A percentile compares a stretch with the other conserved stretches of the same genome.
phyloP scores from a whole-genome alignment of 129 eudicot species.

The Tagetes erecta region DNA sequence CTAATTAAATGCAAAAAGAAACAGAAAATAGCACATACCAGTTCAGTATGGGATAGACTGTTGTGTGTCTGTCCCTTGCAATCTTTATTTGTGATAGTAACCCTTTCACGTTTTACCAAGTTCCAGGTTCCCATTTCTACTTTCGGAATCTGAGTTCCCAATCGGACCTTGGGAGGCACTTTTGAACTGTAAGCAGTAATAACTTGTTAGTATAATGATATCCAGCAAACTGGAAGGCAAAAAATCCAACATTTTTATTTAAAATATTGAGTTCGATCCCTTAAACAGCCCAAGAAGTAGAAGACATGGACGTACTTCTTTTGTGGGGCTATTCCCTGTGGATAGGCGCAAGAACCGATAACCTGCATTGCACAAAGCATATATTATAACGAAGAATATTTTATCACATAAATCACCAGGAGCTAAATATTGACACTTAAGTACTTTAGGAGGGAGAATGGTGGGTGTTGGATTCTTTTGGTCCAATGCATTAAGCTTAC shows the following conservation, averaged over 20 bases:
- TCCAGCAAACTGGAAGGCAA: neutral
- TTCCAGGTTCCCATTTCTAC: slow-evolving; percentile 77
- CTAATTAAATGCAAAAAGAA: slow-evolving; percentile 17
- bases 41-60: slow-evolving; percentile 38
- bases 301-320: slow-evolving; percentile 44
- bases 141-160: slow-evolving; percentile 47
- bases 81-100: slow-evolving; percentile 26
- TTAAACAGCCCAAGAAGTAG: slow-evolving; percentile 12
- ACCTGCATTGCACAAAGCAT: slow-evolving; percentile 40
- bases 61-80: slow-evolving; percentile 42
- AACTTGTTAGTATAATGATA: slow-evolving; percentile 16
- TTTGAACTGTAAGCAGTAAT: slow-evolving; percentile 32
- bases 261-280: slow-evolving; percentile 8
- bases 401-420: slow-evolving; percentile 17
- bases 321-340: slow-evolving; percentile 33
- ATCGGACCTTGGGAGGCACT: slow-evolving; percentile 38
- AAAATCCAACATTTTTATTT: neutral
- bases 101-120: slow-evolving; percentile 53
- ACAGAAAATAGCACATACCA: slow-evolving; percentile 33
- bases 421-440: slow-evolving; percentile 16
- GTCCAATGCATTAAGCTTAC: slow-evolving; percentile 49
- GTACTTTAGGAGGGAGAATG: slow-evolving; percentile 51
- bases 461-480: slow-evolving; percentile 47
- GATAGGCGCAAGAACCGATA: slow-evolving; percentile 35
- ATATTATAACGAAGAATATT: slow-evolving; percentile 18